A percentile compares a stretch with the other conserved stretches of the same genome.
These are phyloP conservation scores for Populus hybrid DNA, from an alignment of 441 rosid genomes.

Conservation along the genomic window DNA sequence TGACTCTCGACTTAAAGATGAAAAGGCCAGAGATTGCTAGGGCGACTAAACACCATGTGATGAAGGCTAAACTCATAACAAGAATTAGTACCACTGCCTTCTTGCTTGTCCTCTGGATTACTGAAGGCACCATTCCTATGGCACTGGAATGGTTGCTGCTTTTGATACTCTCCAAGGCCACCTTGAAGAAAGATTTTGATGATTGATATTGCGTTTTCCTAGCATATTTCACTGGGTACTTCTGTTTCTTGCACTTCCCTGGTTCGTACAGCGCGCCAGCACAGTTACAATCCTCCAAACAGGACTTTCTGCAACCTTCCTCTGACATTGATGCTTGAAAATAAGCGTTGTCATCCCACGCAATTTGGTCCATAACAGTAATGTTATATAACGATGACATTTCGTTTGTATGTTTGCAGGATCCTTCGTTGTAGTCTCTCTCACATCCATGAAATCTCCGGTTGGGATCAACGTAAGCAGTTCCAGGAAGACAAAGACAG, in stretches of 20 bases:
- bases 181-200: constrained; percentile 25
- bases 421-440: constrained; percentile 12
- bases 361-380: background rate
- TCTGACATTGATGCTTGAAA: background rate
- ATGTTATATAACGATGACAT: background rate
- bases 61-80: background rate
- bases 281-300: constrained; percentile 33
- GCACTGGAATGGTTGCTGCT: background rate
- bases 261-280: constrained; percentile 21
- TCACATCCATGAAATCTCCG: constrained; percentile 23
- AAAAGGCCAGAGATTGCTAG: background rate
- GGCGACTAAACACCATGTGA: background rate
- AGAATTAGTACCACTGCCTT: background rate
- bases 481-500: constrained; percentile 29
- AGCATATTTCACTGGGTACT: constrained; percentile 33
- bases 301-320: constrained; percentile 21
- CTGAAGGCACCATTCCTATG: background rate
- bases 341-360: constrained; percentile 24
- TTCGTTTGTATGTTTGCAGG: constrained; percentile 5
- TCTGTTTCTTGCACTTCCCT: constrained; percentile 24
- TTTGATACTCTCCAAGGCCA: background rate
- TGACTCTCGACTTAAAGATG: background rate
- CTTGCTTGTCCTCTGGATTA: background rate
- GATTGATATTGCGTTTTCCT: background rate
- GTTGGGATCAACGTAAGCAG: background rate